Percentiles rank a stretch among this genome's conserved stretches.
Conservation (phyloP, 108 stramenopile genomes). For the Skeletonema menzelii region DNA sequence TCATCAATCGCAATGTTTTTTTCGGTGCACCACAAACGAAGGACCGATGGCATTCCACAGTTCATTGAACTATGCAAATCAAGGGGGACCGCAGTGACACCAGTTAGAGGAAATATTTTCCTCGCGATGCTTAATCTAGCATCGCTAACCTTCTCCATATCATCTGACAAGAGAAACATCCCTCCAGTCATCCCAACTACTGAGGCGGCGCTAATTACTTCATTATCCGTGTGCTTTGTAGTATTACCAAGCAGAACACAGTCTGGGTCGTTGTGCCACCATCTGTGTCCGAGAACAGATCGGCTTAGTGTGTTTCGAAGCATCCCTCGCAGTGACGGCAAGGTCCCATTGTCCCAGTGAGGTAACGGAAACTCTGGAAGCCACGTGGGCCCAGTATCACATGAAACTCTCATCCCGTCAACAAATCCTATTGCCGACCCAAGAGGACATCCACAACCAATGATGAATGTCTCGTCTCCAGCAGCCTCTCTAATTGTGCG, state of each 20-base stretch:
- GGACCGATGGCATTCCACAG: conserved; percentile 72
- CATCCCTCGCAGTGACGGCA: conserved; percentile 89
- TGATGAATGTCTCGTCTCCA: conserved; percentile 76
- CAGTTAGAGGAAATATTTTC: conserved; percentile 83
- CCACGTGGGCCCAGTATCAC: conserved; percentile 94
- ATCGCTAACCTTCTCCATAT: conserved; percentile 75
- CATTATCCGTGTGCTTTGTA: conserved; percentile 79
- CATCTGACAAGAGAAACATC: conserved; percentile 89
- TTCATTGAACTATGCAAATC: conserved; percentile 81
- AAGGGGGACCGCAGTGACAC: conserved; percentile 74
- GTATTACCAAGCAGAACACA: conserved; percentile 87
- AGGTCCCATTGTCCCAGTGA: conserved; percentile 87
- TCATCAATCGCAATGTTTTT: conserved; percentile 17
- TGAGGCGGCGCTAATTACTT: conserved; percentile 88
- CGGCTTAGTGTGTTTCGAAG: conserved; percentile 88
- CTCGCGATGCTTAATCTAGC: conserved; percentile 67
- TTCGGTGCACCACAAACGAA: conserved; percentile 87
- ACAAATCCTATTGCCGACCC: conserved; percentile 81
- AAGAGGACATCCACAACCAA: conserved; percentile 91
- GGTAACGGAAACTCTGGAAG: conserved; percentile 86
- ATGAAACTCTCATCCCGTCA: conserved; percentile 86
- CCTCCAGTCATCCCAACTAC: conserved; percentile 92
- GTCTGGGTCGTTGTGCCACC: conserved; percentile 97
- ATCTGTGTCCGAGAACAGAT: conserved; percentile 80
- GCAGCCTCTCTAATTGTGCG: conserved; percentile 86